phyloP scores from a whole-genome alignment of 768 basidiomycete species.

The Podaxis mareebaensis region DNA sequence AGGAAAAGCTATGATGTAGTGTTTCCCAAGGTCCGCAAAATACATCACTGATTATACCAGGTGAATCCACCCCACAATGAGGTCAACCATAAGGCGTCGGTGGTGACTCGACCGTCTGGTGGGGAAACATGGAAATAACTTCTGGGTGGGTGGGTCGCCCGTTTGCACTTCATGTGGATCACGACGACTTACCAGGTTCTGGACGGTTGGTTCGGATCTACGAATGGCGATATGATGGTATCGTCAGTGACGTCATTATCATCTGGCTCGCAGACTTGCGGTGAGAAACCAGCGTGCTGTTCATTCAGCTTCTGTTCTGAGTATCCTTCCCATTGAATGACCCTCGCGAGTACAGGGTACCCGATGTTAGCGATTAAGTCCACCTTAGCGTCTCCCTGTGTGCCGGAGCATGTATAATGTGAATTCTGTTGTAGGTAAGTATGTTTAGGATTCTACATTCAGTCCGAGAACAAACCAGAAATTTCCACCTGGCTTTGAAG shows the following conservation, averaged over 20 bases:
- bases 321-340: neutral
- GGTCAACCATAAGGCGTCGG: neutral
- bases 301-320: neutral
- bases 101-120: neutral
- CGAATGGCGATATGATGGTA: slow-evolving; percentile 2
- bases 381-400: neutral
- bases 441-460: neutral
- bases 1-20: neutral
- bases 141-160: neutral
- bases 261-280: neutral
- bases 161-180: neutral
- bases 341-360: neutral
- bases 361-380: neutral
- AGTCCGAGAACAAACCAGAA: too few species aligned
- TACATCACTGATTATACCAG: neutral
- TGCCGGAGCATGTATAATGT: neutral
- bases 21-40: neutral
- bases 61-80: neutral
- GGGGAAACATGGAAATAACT: neutral
- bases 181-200: neutral
- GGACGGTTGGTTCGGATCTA: slow-evolving; percentile 4
- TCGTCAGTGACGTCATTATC: slow-evolving; percentile 4
- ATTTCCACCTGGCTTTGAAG: neutral
- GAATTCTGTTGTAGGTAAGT: neutral
- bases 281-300: neutral